phyloP scores from a whole-genome alignment of 2,329 filamentous ascomycete genomes.

The Diaporthe capsici region DNA sequence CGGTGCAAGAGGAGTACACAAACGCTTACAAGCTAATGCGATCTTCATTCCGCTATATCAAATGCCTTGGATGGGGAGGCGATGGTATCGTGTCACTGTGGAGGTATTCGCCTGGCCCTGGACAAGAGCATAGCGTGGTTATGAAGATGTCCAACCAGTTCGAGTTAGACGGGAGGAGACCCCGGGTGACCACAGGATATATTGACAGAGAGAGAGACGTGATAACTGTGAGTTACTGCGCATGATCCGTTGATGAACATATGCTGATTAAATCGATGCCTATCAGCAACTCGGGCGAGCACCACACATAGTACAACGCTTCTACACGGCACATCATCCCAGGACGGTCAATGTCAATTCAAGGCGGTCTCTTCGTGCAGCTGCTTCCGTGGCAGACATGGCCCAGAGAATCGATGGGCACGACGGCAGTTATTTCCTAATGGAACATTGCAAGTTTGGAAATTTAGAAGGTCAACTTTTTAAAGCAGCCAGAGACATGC shows the following conservation, averaged over 20 bases:
- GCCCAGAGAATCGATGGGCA: neutral
- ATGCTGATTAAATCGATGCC: neutral
- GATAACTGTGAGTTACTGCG: neutral
- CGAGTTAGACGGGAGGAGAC: neutral
- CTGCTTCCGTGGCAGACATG: neutral
- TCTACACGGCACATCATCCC: neutral
- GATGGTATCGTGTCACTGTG: neutral
- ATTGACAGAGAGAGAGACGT: neutral
- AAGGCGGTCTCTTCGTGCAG: neutral
- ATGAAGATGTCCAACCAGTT: slow-evolving; percentile 8
- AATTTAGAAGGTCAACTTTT: neutral
- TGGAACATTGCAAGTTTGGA: slow-evolving; percentile 32
- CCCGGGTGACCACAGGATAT: neutral
- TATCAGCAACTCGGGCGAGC: slow-evolving; percentile 11
- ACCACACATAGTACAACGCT: slow-evolving; percentile 31
- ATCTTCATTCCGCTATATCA: neutral
- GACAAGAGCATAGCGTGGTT: neutral
- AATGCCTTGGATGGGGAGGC: neutral
- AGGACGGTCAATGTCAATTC: too few relatives aligned
- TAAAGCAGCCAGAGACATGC: neutral
- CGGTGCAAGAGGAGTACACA: neutral
- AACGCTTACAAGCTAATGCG: neutral
- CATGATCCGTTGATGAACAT: too few relatives aligned
- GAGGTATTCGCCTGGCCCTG: neutral
- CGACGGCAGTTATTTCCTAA: slow-evolving; percentile 1